Base-by-base conservation (phyloP, 345 rosid genomes). In the Salix exigua region DNA sequence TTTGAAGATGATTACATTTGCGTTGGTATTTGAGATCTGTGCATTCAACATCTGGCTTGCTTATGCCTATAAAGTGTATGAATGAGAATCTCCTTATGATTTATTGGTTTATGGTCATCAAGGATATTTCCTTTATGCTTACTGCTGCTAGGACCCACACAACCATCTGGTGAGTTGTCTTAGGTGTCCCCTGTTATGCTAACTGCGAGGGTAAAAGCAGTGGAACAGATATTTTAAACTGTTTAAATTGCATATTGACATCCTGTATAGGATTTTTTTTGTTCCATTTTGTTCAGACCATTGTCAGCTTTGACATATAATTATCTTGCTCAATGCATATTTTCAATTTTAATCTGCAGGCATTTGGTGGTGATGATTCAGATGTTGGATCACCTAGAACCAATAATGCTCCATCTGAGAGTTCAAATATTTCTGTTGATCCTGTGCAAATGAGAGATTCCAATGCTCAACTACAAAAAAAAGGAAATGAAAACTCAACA, bases 311-410 rank as follows among this genome's bases (percentile, higher is more conserved):
- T 77, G 38, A 66, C 48, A 21, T 61, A 68, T 72, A 40, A 48
- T 28, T 50, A 7, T 68, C 68, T 74, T 75, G 74, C 55, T 48
- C 70, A 48, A 51, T 28, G 25, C 50, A 26, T 72, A 30, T 35
- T 26, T 35, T 85, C 68, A 55, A 72, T 4, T 76, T 70, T 70
- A 66, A 68, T 71, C 68, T 86, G 82, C 84, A 96, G 99, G 94
- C 93, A 46, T 86, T 93, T 85, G 96, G 92, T 60, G 91, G 89
- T 65, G 96, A 93, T 85, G 96, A 91, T 80, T 93, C 91, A 42
- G 99, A 91, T 84, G 82, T 61, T 83, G 94, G 85, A 77, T 89
- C 92, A 72, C 89, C 97, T 3, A 85, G 83, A 80, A 81, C 87
- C 76, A 78, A 73, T 83, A 86, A 72, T 75, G 84, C 77, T 77